Evolutionary conservation across 495 filamentous ascomycete species (phyloP).

Genomic region (Cairneyella variabilis): DNA sequence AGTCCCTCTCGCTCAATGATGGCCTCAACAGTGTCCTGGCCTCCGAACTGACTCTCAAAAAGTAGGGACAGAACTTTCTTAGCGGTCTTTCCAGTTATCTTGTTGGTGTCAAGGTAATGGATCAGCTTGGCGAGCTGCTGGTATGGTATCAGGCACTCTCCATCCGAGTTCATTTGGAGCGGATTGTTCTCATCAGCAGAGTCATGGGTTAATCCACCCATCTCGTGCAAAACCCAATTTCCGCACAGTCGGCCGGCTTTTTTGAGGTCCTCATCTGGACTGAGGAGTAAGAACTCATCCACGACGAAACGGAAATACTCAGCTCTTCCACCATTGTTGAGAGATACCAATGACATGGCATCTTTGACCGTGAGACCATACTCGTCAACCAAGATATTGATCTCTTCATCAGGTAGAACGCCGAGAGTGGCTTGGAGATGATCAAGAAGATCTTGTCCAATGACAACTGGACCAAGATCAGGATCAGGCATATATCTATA

Average conservation of each 20-base stretch:
- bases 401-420: slow-evolving; percentile 62
- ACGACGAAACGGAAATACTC: slow-evolving; percentile 81
- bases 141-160: slow-evolving; percentile 47
- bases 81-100: slow-evolving; percentile 72
- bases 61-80: slow-evolving; percentile 67
- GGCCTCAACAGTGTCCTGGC: slow-evolving; percentile 46
- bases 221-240: slow-evolving; percentile 81
- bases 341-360: slow-evolving; percentile 70
- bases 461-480: slow-evolving; percentile 75
- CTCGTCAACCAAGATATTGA: slow-evolving; percentile 50
- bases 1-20: slow-evolving; percentile 65
- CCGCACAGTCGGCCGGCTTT: slow-evolving; percentile 42
- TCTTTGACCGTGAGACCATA: slow-evolving; percentile 79
- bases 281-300: slow-evolving; percentile 29
- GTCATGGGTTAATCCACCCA: slow-evolving; percentile 63
- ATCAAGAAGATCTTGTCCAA: slow-evolving; percentile 65
- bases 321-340: slow-evolving; percentile 76
- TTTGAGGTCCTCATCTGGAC: slow-evolving; percentile 1
- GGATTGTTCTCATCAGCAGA: slow-evolving; percentile 27
- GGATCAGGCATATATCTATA: slow-evolving; percentile 99
- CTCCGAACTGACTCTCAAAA: slow-evolving; percentile 44
- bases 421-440: slow-evolving; percentile 59
- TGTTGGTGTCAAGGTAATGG: slow-evolving; percentile 53
- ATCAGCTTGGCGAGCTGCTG: slow-evolving; percentile 64
- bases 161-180: slow-evolving; percentile 32